phyloP scores from a whole-genome alignment of 2,329 filamentous ascomycete genomes.

The Curvularia sp. region DNA sequence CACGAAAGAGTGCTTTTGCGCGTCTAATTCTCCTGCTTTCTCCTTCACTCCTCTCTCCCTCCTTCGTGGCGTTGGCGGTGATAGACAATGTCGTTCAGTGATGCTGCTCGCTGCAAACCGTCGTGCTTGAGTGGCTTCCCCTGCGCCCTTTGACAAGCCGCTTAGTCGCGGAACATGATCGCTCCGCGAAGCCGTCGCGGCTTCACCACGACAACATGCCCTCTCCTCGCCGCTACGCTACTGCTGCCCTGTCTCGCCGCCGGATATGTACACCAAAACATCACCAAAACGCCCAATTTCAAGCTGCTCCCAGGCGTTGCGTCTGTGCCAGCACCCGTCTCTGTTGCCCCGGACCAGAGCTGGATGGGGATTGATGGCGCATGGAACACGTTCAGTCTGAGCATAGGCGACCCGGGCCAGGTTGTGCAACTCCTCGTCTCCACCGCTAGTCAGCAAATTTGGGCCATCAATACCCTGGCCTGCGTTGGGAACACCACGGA shows the following conservation, averaged over 20 bases:
- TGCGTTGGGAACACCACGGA: slow-evolving; percentile 45
- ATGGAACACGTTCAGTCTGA: slow-evolving; percentile 74
- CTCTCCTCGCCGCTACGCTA: slow-evolving; percentile 23
- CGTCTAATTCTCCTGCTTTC: slow-evolving; percentile 13
- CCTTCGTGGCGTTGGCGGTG: slow-evolving; percentile 22
- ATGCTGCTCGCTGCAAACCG: slow-evolving; percentile 31
- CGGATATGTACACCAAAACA: slow-evolving; percentile 33
- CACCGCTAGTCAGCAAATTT: slow-evolving; percentile 74
- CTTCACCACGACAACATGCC: slow-evolving; percentile 24
- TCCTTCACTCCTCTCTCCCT: slow-evolving; percentile 21
- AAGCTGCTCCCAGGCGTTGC: slow-evolving; percentile 26
- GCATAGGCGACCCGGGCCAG: slow-evolving; percentile 62
- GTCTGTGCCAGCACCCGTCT: slow-evolving; percentile 42
- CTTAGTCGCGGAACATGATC: slow-evolving; percentile 37
- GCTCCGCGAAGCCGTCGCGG: slow-evolving; percentile 28
- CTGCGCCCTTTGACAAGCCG: slow-evolving; percentile 26
- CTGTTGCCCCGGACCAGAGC: slow-evolving; percentile 48
- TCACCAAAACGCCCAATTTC: slow-evolving; percentile 29
- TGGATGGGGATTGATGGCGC: slow-evolving; percentile 50
- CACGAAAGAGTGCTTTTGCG: slow-evolving; percentile 25
- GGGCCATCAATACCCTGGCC: slow-evolving; percentile 62
- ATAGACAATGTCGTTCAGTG: slow-evolving; percentile 36
- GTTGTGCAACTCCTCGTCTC: slow-evolving; percentile 66
- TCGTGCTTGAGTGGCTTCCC: slow-evolving; percentile 34
- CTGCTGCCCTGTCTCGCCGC: slow-evolving; percentile 31